Conservation (phyloP, 129 eudicot genomes). For the Ambrosia trifida region DNA sequence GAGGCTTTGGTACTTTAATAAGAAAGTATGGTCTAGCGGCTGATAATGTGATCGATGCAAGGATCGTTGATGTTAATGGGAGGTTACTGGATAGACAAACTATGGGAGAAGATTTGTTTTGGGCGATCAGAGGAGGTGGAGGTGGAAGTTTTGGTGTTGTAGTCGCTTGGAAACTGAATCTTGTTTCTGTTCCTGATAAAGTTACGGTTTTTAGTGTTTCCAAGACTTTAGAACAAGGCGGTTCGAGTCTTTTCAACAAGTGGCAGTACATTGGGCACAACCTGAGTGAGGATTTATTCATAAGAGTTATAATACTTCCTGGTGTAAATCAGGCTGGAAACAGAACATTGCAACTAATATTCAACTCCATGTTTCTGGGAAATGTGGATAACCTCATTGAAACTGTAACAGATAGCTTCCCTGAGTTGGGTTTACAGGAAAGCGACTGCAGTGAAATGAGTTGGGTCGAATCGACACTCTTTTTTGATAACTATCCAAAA, state of each 20-base stretch:
- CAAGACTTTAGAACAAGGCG: slow-evolving; percentile 23
- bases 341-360: not conserved
- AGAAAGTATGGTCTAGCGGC: slow-evolving; percentile 21
- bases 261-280: slow-evolving; percentile 20
- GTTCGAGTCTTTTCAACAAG: slow-evolving; percentile 16
- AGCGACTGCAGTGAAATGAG: slow-evolving; percentile 2
- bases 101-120: slow-evolving; percentile 24
- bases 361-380: slow-evolving; percentile 8
- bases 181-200: slow-evolving; percentile 21
- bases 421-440: slow-evolving; percentile 1
- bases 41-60: slow-evolving; percentile 19
- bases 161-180: slow-evolving; percentile 24
- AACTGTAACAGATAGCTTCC: not conserved
- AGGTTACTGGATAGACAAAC: slow-evolving; percentile 11
- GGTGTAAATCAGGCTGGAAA: not conserved
- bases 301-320: not conserved
- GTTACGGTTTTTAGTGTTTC: slow-evolving; percentile 22
- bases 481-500: not conserved
- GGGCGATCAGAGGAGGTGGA: slow-evolving; percentile 20
- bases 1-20: slow-evolving; percentile 5
- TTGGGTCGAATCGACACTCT: not conserved
- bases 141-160: slow-evolving; percentile 24
- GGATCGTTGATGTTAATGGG: slow-evolving; percentile 14
- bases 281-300: slow-evolving; percentile 14
- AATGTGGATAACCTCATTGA: not conserved